Evolutionary conservation across 2,329 filamentous ascomycete genomes (phyloP).

Genomic region (Clathrospora elynae): DNA sequence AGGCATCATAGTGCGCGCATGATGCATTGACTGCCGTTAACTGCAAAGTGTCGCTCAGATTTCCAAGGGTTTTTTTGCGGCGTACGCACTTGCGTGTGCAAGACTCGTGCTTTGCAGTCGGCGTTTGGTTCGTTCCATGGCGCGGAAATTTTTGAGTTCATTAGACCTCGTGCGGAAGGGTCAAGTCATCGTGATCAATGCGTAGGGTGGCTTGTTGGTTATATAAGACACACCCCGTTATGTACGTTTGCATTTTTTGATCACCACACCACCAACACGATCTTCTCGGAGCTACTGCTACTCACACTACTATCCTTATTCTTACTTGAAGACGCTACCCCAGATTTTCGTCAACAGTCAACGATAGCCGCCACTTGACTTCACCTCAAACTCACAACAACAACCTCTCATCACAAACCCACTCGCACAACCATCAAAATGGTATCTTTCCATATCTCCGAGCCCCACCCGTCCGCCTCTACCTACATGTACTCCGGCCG

Average conservation of each 20-base stretch:
- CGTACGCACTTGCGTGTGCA: conserved; percentile 6
- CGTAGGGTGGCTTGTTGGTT: conserved; percentile 8
- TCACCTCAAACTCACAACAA: conserved; percentile 11
- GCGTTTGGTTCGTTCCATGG: conserved; percentile 32
- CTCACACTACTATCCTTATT: conserved; percentile 7
- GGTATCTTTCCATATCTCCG: conserved; percentile 60
- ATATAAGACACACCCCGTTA: conserved; percentile 29
- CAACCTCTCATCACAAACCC: conserved; percentile 13
- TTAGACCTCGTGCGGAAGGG: conserved; percentile 9
- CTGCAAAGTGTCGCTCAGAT: conserved; percentile 47
- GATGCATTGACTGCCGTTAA: conserved; percentile 50
- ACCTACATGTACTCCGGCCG: conserved; percentile 59
- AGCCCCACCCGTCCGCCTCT: conserved; percentile 65
- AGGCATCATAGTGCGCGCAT: conserved; percentile 42
- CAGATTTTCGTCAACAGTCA: conserved; percentile 11
- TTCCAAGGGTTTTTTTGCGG: conserved; percentile 25
- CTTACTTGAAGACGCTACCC: too few relatives aligned
- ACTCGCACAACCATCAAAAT: conserved; percentile 37
- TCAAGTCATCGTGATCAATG: conserved; percentile 11
- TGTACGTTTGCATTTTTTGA: conserved; percentile 5
- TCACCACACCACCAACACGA: conserved; percentile 22
- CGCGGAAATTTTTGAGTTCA: conserved; percentile 37
- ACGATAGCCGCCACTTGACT: conserved; percentile 20
- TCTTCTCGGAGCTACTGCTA: conserved; percentile 12
- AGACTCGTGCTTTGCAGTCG: conserved; percentile 31